Conservation (phyloP, 306 rosid species). For the Betula pendula region DNA sequence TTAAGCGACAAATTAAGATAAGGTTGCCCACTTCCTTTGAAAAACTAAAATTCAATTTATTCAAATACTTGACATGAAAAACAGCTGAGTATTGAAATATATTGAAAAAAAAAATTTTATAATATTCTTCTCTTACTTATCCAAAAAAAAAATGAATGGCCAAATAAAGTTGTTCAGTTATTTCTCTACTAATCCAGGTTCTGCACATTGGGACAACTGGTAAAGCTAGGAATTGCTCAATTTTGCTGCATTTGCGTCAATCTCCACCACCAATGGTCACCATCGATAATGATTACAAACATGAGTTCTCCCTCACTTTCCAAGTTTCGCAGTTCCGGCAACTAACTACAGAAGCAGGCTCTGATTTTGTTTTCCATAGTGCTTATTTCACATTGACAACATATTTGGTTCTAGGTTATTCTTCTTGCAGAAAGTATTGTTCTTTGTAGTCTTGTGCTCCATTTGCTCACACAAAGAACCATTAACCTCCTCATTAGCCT, state of each 20-base stretch:
- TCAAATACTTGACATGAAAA: neutral
- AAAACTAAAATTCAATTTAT: conserved; percentile 2
- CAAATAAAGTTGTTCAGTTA: conserved; percentile 3
- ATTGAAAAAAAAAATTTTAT: no score
- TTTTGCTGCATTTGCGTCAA: conserved; percentile 2
- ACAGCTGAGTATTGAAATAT: neutral
- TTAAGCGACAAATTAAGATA: neutral
- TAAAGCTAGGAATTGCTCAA: conserved; percentile 15
- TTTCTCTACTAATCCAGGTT: conserved; percentile 17
- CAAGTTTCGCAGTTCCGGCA: neutral
- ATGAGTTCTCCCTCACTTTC: neutral
- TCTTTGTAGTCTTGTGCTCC: neutral
- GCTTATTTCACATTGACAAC: neutral
- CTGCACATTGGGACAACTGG: conserved; percentile 9
- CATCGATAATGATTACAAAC: conserved; percentile 5
- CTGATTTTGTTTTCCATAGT: neutral
- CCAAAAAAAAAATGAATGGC: no score
- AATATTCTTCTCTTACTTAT: no score
- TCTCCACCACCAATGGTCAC: neutral
- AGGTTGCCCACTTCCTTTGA: neutral
- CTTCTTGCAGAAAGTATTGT: neutral
- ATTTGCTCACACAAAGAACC: neutral
- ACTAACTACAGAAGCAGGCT: neutral
- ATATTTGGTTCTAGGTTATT: neutral
- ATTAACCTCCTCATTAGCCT: neutral